Conservation (phyloP, 2,329 filamentous ascomycete genomes). For the Ilyonectria destructans region DNA sequence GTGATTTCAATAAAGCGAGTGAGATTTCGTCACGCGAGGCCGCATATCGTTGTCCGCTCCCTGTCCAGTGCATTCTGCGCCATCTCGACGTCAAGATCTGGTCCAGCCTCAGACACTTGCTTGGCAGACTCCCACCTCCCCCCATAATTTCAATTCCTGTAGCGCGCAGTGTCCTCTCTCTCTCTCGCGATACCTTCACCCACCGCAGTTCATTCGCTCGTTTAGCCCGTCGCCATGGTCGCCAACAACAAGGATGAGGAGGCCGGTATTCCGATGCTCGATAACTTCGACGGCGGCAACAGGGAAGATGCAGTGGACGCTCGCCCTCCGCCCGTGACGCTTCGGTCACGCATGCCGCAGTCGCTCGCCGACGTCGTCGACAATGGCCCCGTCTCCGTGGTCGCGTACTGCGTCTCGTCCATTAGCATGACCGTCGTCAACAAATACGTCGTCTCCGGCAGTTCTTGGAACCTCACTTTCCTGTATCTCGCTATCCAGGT, state of each 20-base stretch:
- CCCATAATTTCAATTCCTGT: no score
- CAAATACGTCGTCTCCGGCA: conserved; percentile 96
- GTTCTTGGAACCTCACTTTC: conserved; percentile 95
- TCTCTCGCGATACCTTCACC: neutral
- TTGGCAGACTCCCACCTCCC: no score
- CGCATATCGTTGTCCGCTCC: no score
- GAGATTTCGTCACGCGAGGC: no score
- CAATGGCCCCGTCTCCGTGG: conserved; percentile 84
- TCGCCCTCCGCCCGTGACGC: neutral
- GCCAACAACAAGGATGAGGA: neutral
- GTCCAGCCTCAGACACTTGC: no score
- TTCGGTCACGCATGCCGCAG: neutral
- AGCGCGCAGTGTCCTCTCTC: neutral
- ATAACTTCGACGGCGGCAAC: neutral
- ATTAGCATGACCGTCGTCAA: conserved; percentile 99
- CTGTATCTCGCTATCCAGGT: conserved; percentile 95
- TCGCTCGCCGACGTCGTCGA: conserved; percentile 70
- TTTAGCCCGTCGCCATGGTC: neutral
- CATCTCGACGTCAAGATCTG: no score
- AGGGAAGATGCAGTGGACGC: neutral
- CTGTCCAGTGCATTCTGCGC: no score
- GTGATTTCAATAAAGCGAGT: no score
- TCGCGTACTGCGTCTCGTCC: conserved; percentile 93
- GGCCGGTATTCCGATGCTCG: neutral
- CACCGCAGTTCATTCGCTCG: neutral